phyloP scores from a whole-genome alignment of 768 basidiomycete species.

The Boletus tomentosulus region DNA sequence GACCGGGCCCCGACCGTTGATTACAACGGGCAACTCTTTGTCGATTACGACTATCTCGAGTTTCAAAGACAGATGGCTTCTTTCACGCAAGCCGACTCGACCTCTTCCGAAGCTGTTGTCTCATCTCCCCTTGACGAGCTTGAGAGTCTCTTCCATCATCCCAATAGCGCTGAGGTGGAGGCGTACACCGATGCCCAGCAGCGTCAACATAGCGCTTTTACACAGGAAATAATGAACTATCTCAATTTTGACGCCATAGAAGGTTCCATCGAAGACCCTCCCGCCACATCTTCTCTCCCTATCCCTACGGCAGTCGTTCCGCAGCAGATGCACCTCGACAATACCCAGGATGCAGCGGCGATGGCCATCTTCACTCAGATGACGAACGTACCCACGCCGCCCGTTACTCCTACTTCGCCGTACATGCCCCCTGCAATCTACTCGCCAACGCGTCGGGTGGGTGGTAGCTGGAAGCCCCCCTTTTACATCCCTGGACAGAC shows the following conservation, averaged over 20 bases:
- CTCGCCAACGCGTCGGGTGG: conserved; percentile 51
- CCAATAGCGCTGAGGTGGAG: conserved; percentile 10
- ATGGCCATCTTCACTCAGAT: conserved; percentile 28
- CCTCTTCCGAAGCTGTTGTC: not conserved
- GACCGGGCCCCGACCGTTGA: not conserved
- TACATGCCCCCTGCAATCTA: conserved; percentile 54
- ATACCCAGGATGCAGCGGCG: conserved; percentile 12
- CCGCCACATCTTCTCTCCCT: not conserved
- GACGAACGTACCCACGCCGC: conserved; percentile 15
- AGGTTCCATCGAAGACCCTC: conserved; percentile 3
- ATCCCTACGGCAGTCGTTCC: conserved; percentile 14
- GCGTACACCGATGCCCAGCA: conserved; percentile 11
- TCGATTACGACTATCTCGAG: conserved; percentile 13
- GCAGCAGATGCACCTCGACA: conserved; percentile 22
- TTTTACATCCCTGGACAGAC: conserved; percentile 15
- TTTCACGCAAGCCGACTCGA: conserved; percentile 1
- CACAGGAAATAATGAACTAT: conserved; percentile 35
- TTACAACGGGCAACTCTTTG: conserved; percentile 17
- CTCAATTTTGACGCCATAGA: conserved; percentile 34
- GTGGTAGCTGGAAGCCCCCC: conserved; percentile 44
- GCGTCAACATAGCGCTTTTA: conserved; percentile 20
- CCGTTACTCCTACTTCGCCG: conserved; percentile 7
- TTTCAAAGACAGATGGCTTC: conserved; percentile 7
- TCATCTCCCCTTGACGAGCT: conserved; percentile 15
- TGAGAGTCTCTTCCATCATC: conserved; percentile 17